These are phyloP conservation scores for Teunomyces stri DNA, from an alignment of 805 yeast genomes.

Conservation along the genomic window DNA sequence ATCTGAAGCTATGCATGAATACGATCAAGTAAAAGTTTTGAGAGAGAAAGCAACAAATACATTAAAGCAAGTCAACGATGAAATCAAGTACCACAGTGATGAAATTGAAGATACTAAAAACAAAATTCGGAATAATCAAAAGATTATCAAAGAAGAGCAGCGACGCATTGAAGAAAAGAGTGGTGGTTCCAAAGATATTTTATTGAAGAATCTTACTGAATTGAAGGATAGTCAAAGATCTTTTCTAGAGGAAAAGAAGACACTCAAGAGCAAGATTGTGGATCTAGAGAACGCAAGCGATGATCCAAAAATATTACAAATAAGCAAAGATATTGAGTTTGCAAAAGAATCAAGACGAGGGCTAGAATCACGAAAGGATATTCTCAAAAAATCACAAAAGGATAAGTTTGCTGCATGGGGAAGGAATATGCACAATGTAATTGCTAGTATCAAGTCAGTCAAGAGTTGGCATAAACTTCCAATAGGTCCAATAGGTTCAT, in stretches of 20 bases:
- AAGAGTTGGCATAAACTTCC: constrained; percentile 49
- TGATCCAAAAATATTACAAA: not conserved
- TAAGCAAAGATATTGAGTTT: constrained; percentile 7
- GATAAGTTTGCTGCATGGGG: constrained; percentile 54
- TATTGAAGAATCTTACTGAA: constrained; percentile 19
- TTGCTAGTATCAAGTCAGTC: constrained; percentile 38
- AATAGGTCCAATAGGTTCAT: constrained; percentile 77
- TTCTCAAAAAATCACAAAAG: constrained; percentile 18
- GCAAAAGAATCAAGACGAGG: constrained; percentile 1
- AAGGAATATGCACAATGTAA: constrained; percentile 35
- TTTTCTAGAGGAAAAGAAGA: constrained; percentile 13
- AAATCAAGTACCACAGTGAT: constrained; percentile 14
- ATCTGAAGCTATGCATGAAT: not conserved
- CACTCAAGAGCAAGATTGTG: constrained; percentile 10
- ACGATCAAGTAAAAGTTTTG: constrained; percentile 36
- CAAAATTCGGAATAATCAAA: constrained; percentile 11
- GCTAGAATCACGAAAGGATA: constrained; percentile 10
- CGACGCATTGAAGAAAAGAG: constrained; percentile 36
- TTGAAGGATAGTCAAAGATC: constrained; percentile 19
- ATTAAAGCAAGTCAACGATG: constrained; percentile 11
- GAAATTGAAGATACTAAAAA: constrained; percentile 12
- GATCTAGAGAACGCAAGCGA: constrained; percentile 9
- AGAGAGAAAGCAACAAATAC: constrained; percentile 31
- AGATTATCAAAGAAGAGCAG: constrained; percentile 32
- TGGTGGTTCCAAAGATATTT: constrained; percentile 43